Base-by-base conservation (phyloP, 805 yeast genomes). In the Candida michaelii region DNA sequence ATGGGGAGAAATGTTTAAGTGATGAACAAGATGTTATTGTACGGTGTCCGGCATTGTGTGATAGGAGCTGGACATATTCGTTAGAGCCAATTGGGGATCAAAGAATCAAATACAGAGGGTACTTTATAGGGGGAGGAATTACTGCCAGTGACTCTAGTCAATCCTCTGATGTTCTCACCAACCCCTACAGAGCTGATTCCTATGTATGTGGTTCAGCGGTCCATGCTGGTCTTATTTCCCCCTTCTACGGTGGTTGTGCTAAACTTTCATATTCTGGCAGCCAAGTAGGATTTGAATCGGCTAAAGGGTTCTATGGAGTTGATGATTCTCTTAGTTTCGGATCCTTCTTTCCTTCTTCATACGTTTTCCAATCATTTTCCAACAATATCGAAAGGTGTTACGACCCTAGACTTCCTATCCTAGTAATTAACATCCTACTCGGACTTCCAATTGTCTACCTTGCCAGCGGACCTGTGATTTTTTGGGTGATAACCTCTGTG, bases 31-130 rank as follows among this genome's bases (percentile, higher is more conserved):
- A 69, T 36, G 72, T 83, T 19, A 60, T 75, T 3, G 72, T 89
- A 54, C 71, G 89, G 50, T 90, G 98, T 60, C 96, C 96, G 0
- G 95, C 97, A 0, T 66, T 89, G 25, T 90, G 98, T 63, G 89
- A 83, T 50, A 66, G 83, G 25, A 81, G 89, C 27, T 80, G 85
- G 82, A 76, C 88, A 0, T 90, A 82, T 59, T 79, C 89, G 2
- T 78, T 83, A 13, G 66, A 83, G 9, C 82, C 90, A 0, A 87
- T 88, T 0, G 97, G 97, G 0, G 73, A 73, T 39, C 66, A 78
- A 42, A 63, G 78, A 48, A 69, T 84, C 17, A 85, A 86, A 56
- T 87, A 90, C 56, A 61, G 81, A 40, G 85, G 85, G 1, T 87
- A 72, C 52, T 78, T 80, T 24, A 76, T 90, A 18, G 97, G 97